These are phyloP conservation scores for Nelumbo lutea DNA, from an alignment of 164 flowering plant genomes.

Conservation along the genomic window DNA sequence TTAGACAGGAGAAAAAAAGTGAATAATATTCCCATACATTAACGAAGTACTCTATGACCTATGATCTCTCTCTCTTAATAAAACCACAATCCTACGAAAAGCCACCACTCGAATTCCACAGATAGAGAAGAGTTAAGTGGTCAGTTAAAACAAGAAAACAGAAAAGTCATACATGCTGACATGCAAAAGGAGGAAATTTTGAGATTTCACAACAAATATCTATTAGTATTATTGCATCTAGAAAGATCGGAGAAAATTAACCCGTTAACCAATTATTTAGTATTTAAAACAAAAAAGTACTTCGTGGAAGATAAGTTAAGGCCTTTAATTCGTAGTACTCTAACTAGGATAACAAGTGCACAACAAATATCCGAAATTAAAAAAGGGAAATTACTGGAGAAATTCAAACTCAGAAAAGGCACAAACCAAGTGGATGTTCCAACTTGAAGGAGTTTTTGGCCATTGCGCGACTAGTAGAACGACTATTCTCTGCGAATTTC, in stretches of 20 bases:
- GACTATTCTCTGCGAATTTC: conserved; percentile 20
- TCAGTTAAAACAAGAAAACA: too few relatives aligned
- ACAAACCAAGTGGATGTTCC: conserved; percentile 65
- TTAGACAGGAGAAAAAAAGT: too few relatives aligned
- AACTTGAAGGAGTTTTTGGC: conserved; percentile 64
- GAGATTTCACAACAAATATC: neutral
- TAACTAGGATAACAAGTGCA: neutral
- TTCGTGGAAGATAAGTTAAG: neutral
- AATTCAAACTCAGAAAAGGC: too few relatives aligned
- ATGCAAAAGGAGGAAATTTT: neutral
- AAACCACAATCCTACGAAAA: neutral
- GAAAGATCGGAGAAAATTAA: neutral
- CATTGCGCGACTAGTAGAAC: conserved; percentile 25
- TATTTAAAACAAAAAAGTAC: neutral
- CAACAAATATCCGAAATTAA: neutral
- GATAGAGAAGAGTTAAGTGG: too few relatives aligned
- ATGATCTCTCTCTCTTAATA: neutral
- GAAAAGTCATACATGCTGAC: too few relatives aligned
- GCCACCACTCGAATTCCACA: neutral
- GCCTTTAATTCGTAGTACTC: neutral
- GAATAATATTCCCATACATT: neutral
- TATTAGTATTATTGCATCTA: neutral
- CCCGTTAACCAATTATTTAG: neutral
- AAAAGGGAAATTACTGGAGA: neutral
- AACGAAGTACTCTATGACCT: neutral